These are phyloP conservation scores for Phytophthora ramorum DNA, from an alignment of 352 stramenopile genomes.

Conservation along the genomic window DNA sequence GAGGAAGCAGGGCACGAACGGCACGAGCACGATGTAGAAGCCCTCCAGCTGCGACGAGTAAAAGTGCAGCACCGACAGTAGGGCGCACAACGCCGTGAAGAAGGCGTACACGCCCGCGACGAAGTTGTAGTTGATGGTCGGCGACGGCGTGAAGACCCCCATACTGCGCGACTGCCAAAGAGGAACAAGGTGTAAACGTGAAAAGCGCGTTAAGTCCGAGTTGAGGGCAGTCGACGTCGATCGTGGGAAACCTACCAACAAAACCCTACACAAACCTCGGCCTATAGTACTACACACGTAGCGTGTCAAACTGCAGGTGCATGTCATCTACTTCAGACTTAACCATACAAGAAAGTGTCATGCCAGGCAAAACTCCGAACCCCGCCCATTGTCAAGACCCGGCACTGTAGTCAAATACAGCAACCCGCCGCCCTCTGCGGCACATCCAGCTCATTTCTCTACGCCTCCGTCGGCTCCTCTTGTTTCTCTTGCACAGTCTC, in stretches of 20 bases:
- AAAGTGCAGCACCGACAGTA: slow-evolving; percentile 69
- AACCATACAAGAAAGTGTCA: no score
- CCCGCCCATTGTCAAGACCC: not conserved
- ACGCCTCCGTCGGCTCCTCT: slow-evolving; percentile 1
- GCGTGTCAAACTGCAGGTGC: not conserved
- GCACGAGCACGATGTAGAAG: slow-evolving; percentile 87
- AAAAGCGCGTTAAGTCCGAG: not conserved
- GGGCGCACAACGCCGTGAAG: slow-evolving; percentile 63
- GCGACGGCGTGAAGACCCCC: slow-evolving; percentile 67
- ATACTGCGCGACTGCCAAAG: slow-evolving; percentile 14
- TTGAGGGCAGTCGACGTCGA: no score
- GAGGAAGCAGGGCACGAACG: slow-evolving; percentile 83
- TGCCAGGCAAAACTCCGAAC: not conserved
- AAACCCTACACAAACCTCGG: no score
- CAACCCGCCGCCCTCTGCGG: not conserved
- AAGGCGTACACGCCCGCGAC: slow-evolving; percentile 79
- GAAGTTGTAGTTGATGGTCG: slow-evolving; percentile 93
- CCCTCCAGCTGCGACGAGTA: slow-evolving; percentile 75
- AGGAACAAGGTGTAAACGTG: not conserved
- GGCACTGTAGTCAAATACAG: not conserved
- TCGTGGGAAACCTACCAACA: no score
- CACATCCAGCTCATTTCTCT: slow-evolving; percentile 9
- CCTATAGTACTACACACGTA: no score
- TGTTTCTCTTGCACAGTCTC: slow-evolving; percentile 14
- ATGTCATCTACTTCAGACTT: no score